A percentile compares a stretch with the other conserved stretches of the same genome.
phyloP scores from a whole-genome alignment of 768 basidiomycete genomes.

The Dentipellis sp. region DNA sequence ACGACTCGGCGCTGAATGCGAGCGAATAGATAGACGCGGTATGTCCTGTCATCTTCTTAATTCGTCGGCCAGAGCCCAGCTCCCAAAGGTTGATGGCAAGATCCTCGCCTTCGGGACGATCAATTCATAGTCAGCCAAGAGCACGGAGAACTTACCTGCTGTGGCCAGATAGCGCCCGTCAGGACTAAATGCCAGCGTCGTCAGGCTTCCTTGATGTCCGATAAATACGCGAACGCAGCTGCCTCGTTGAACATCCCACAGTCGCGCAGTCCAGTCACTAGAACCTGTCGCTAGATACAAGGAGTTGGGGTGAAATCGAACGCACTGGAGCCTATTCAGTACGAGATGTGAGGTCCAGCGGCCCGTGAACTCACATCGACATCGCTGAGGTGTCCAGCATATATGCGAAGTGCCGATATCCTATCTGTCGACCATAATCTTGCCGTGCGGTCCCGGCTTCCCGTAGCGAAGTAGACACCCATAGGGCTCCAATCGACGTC shows the following conservation, averaged over 20 bases:
- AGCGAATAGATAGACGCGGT: constrained; percentile 83
- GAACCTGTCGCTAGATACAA: constrained; percentile 96
- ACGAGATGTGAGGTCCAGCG: not conserved
- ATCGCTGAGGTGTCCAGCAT: constrained; percentile 93
- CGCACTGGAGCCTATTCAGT: constrained; percentile 47
- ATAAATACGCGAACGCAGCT: constrained; percentile 91
- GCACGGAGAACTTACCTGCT: constrained; percentile 43
- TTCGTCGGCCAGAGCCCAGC: constrained; percentile 83
- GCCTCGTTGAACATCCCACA: constrained; percentile 98
- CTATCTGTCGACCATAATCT: constrained; percentile 95
- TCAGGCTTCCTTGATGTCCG: constrained; percentile 86
- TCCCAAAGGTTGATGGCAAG: constrained; percentile 96
- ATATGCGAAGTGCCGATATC: constrained; percentile 77
- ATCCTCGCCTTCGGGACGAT: constrained; percentile 59
- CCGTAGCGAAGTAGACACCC: constrained; percentile 97
- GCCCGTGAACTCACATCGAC: constrained; percentile 68
- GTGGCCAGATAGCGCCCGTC: constrained; percentile 92
- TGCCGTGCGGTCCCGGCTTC: constrained; percentile 88
- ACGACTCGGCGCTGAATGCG: constrained; percentile 87
- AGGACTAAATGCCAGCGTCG: constrained; percentile 81
- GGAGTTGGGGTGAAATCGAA: constrained; percentile 96
- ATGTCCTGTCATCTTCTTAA: constrained; percentile 97
- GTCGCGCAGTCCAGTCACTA: constrained; percentile 87
- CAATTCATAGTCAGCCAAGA: not conserved
- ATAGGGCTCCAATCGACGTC: constrained; percentile 98